Evolutionary conservation across 2,329 filamentous ascomycete species (phyloP).

Genomic region (Ciborinia camelliae): DNA sequence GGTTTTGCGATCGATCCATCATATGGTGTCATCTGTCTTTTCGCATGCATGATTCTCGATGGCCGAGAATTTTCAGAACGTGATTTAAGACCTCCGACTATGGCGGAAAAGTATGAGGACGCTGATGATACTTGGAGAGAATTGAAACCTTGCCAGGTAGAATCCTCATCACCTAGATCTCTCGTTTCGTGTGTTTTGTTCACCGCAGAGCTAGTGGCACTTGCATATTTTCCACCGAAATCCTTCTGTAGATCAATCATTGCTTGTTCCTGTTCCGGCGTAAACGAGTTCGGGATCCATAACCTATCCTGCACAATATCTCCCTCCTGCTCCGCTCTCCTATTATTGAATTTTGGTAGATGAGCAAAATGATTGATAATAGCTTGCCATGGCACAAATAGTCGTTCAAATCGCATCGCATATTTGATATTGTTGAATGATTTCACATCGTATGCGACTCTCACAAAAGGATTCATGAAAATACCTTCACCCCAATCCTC

Average conservation of each 20-base stretch:
- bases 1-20: neutral
- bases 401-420: conserved; percentile 61
- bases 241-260: conserved; percentile 24
- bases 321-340: conserved; percentile 57
- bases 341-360: conserved; percentile 58
- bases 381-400: conserved; percentile 58
- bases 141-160: conserved; percentile 10
- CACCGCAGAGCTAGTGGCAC: conserved; percentile 3
- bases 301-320: conserved; percentile 50
- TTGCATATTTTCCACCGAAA: conserved; percentile 22
- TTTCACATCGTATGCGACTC: conserved; percentile 61
- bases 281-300: conserved; percentile 41
- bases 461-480: conserved; percentile 72
- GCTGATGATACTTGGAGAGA: neutral
- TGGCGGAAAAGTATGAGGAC: neutral
- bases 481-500: conserved; percentile 50
- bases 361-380: conserved; percentile 54
- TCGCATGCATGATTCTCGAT: conserved; percentile 8
- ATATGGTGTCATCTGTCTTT: neutral
- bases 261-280: conserved; percentile 34
- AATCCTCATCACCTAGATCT: conserved; percentile 6
- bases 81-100: conserved; percentile 12
- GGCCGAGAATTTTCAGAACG: neutral
- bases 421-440: conserved; percentile 58
- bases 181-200: conserved; percentile 25